Evolutionary conservation across 768 basidiomycete genomes (phyloP).

Genomic region (Cyclocybe cylindracea): DNA sequence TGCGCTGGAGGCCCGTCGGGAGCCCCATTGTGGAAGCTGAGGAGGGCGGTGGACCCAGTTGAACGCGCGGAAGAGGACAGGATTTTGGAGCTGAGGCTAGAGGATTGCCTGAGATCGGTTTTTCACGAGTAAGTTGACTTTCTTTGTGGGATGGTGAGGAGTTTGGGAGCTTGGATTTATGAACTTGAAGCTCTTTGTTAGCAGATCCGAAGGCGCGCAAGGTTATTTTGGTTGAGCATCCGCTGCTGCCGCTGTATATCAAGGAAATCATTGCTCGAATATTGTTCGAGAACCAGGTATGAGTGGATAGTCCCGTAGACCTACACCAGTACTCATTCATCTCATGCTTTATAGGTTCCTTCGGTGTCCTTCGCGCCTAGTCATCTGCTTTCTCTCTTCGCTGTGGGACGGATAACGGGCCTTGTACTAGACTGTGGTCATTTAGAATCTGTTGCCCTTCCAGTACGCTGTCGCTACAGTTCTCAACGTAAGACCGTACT

Average conservation of each 20-base stretch:
- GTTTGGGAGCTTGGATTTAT: slow-evolving; percentile 10
- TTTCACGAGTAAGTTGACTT: slow-evolving; percentile 74
- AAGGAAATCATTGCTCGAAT: slow-evolving; percentile 87
- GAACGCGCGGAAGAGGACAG: slow-evolving; percentile 75
- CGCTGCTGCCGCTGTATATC: slow-evolving; percentile 80
- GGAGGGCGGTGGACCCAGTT: slow-evolving; percentile 49
- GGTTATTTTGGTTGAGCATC: slow-evolving; percentile 90
- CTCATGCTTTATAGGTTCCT: slow-evolving; percentile 62
- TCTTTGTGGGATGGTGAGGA: not conserved
- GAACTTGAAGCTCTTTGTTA: slow-evolving; percentile 70
- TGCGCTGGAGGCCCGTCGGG: slow-evolving; percentile 47
- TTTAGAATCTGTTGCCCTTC: slow-evolving; percentile 85
- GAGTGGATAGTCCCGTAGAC: slow-evolving; percentile 11
- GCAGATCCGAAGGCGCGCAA: slow-evolving; percentile 96
- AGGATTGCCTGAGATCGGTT: slow-evolving; percentile 69
- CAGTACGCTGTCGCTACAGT: slow-evolving; percentile 51
- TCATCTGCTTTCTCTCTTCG: slow-evolving; percentile 81
- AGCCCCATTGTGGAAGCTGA: slow-evolving; percentile 60
- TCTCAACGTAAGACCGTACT: too few species aligned
- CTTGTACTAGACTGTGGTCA: slow-evolving; percentile 93
- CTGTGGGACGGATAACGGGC: slow-evolving; percentile 88
- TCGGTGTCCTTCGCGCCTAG: slow-evolving; percentile 92
- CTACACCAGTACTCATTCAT: not conserved
- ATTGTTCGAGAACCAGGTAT: slow-evolving; percentile 89
- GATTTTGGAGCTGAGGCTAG: slow-evolving; percentile 68